phyloP scores from a whole-genome alignment of 1,284 basidiomycete genomes.

The Apiotrichum laibachii region DNA sequence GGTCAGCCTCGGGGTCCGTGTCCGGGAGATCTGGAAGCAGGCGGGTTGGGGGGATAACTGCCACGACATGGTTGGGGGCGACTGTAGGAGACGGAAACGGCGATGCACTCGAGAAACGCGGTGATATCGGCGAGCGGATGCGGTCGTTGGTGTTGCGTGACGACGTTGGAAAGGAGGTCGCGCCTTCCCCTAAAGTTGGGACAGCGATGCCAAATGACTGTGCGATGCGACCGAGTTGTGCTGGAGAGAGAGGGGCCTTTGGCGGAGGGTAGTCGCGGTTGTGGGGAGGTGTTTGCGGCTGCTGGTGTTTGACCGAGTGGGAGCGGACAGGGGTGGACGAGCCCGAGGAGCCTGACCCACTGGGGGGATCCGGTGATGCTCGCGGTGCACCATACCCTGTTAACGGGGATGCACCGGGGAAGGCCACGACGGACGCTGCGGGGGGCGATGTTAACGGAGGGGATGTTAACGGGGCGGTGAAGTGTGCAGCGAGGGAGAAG shows the following conservation, averaged over 20 bases:
- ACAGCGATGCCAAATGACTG: slow-evolving; percentile 48
- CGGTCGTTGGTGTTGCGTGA: not conserved
- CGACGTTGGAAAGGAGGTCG: slow-evolving; percentile 12
- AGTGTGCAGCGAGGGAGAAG: slow-evolving; percentile 1
- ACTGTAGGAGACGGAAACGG: not conserved
- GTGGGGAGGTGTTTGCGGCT: not conserved
- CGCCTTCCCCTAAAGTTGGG: slow-evolving; percentile 14
- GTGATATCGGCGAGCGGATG: not conserved
- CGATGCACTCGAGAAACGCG: not conserved
- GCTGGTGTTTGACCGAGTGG: slow-evolving; percentile 2
- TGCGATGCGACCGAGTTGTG: slow-evolving; percentile 45
- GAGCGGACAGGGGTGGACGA: slow-evolving; percentile 3
- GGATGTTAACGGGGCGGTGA: not conserved
- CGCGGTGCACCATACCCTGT: slow-evolving; percentile 9
- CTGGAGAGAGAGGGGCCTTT: slow-evolving; percentile 35
- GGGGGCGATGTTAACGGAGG: not conserved
- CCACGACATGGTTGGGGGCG: slow-evolving; percentile 31
- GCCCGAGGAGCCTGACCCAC: not conserved
- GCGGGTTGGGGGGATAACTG: slow-evolving; percentile 41
- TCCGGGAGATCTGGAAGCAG: slow-evolving; percentile 25
- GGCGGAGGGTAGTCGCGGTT: slow-evolving; percentile 35
- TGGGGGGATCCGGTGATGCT: not conserved
- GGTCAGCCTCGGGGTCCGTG: slow-evolving; percentile 12
- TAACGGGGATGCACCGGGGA: slow-evolving; percentile 7
- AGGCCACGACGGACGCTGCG: not conserved